These are phyloP conservation scores for Talaromyces albobiverticillius DNA, from an alignment of 2,329 filamentous ascomycete genomes.

Conservation along the genomic window DNA sequence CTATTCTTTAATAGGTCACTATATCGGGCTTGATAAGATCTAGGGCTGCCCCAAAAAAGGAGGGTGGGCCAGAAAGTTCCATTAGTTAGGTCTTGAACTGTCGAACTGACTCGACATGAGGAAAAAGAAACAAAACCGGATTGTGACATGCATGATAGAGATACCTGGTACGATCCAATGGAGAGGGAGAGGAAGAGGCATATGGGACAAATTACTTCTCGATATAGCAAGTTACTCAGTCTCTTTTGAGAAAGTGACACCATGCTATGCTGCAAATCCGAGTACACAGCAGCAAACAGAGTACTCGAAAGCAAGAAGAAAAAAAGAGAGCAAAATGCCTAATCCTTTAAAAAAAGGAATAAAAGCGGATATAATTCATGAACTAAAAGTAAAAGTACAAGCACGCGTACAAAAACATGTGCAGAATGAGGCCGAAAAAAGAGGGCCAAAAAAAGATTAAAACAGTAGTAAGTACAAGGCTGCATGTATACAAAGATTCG, in stretches of 20 bases:
- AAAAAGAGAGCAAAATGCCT: too few species aligned
- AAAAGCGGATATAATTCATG: background rate
- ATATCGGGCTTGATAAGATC: background rate
- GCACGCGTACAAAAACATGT: background rate
- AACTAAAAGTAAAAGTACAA: conserved; percentile 7
- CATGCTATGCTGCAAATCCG: background rate
- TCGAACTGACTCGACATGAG: too few species aligned
- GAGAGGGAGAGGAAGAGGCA: conserved; percentile 15
- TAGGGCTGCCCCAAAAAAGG: conserved; percentile 5
- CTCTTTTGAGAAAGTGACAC: background rate
- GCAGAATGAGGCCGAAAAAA: background rate
- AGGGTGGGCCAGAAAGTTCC: too few species aligned
- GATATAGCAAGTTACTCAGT: background rate
- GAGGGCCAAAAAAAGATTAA: background rate
- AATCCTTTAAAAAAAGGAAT: background rate
- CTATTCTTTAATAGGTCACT: background rate
- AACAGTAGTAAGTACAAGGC: background rate
- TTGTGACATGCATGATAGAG: conserved; percentile 2
- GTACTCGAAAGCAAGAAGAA: too few species aligned
- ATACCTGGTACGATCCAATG: conserved; percentile 17
- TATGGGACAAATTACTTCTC: conserved; percentile 11
- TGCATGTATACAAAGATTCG: background rate
- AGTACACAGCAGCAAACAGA: background rate
- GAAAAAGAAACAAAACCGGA: conserved; percentile 17
- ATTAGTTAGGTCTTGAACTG: too few species aligned